phyloP scores from a whole-genome alignment of 108 stramenopile genomes.

The Schizochytrium sp. region DNA sequence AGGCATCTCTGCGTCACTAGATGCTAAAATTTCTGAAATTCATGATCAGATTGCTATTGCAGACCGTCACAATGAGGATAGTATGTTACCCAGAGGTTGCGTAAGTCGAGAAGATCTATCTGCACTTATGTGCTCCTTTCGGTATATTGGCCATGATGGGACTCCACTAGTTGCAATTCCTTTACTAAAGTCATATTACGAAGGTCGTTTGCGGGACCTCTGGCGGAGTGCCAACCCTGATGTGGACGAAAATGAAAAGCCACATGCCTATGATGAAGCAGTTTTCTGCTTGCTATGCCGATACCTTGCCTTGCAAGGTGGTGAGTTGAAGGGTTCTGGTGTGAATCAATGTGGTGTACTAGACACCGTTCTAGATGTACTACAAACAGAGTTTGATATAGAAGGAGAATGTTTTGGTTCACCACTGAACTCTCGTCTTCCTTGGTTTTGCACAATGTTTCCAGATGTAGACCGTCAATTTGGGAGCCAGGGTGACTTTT shows the following conservation, averaged over 20 bases:
- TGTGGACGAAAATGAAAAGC: background rate
- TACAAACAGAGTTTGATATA: conserved; percentile 62
- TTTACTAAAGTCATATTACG: background rate
- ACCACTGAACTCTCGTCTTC: conserved; percentile 78
- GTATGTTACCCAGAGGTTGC: background rate
- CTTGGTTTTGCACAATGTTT: conserved; percentile 76
- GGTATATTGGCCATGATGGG: background rate
- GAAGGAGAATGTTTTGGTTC: conserved; percentile 80
- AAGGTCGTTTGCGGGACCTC: background rate
- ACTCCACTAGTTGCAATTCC: background rate
- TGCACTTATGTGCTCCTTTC: conserved; percentile 23
- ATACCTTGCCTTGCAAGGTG: conserved; percentile 73
- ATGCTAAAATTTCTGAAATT: background rate
- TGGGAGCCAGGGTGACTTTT: conserved; percentile 70
- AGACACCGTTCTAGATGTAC: conserved; percentile 74
- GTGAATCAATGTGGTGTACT: conserved; percentile 76
- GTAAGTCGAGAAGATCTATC: conserved; percentile 25
- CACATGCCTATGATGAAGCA: conserved; percentile 31
- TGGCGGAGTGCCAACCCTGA: background rate
- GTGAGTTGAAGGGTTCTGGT: conserved; percentile 64
- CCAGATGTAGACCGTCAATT: conserved; percentile 70
- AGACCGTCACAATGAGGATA: too few species aligned
- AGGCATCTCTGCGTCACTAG: background rate
- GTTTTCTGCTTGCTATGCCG: conserved; percentile 68
- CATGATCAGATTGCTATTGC: background rate